A percentile compares a stretch with the other conserved stretches of the same genome.
phyloP scores from a whole-genome alignment of 2,329 filamentous ascomycete species.

The Neopestalotiopsis clavispora region DNA sequence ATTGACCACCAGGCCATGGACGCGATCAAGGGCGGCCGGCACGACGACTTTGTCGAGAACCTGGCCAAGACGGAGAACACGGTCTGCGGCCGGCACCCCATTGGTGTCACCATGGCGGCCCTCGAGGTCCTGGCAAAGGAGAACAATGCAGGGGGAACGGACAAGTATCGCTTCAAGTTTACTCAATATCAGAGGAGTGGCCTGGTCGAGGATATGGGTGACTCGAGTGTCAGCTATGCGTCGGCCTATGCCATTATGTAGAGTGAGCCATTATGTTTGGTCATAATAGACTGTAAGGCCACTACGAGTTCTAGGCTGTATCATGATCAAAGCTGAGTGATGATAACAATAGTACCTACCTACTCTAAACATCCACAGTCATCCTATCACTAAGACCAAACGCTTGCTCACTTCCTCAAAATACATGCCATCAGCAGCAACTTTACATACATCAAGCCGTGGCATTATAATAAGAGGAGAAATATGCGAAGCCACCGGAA shows the following conservation, averaged over 20 bases:
- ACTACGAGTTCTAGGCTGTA: too few species aligned
- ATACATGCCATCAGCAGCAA: too few species aligned
- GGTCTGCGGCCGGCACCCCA: conserved; percentile 92
- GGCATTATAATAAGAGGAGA: too few species aligned
- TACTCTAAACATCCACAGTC: too few species aligned
- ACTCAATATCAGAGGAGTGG: conserved; percentile 87
- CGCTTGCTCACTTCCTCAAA: too few species aligned
- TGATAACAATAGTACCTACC: too few species aligned
- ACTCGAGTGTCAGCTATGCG: conserved; percentile 94
- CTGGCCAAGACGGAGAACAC: conserved; percentile 82
- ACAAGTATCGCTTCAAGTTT: conserved; percentile 71
- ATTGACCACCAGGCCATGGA: conserved; percentile 85
- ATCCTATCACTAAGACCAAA: too few species aligned
- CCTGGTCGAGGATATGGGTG: conserved; percentile 67
- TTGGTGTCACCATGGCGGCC: conserved; percentile 89
- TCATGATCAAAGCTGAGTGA: too few species aligned
- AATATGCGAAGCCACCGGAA: not conserved
- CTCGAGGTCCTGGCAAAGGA: conserved; percentile 67
- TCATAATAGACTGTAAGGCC: not conserved
- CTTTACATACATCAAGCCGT: too few species aligned
- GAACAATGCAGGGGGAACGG: conserved; percentile 30
- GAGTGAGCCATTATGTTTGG: conserved; percentile 14
- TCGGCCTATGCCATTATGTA: conserved; percentile 84
- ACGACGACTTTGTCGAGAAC: conserved; percentile 71
- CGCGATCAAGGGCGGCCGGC: conserved; percentile 78